These are phyloP conservation scores for Lathyrus sativus DNA, from an alignment of 306 rosid genomes.

Conservation along the genomic window DNA sequence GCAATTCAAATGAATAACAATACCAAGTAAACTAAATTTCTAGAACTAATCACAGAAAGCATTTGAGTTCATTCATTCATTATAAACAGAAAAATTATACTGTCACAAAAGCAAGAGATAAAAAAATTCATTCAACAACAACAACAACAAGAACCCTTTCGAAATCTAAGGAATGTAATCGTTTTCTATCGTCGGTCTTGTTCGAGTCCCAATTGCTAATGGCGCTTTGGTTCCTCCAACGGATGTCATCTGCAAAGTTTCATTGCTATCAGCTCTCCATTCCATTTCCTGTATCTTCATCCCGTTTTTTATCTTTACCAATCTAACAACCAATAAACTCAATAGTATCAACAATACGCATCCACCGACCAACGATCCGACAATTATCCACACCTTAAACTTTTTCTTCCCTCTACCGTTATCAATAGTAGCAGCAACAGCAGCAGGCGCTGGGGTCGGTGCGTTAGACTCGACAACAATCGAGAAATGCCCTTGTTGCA, in stretches of 20 bases:
- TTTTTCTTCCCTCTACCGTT: constrained; percentile 16
- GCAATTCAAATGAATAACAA: constrained; percentile 25
- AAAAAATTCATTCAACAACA: constrained; percentile 15
- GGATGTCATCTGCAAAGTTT: constrained; percentile 46
- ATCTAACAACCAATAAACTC: constrained; percentile 38
- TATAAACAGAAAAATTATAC: constrained; percentile 36
- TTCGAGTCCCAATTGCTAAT: constrained; percentile 56
- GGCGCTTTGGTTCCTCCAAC: constrained; percentile 62
- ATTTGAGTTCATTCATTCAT: constrained; percentile 37
- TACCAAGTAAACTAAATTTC: constrained; percentile 32
- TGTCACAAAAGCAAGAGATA: constrained; percentile 2
- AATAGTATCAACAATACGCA: constrained; percentile 34
- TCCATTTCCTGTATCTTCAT: constrained; percentile 57
- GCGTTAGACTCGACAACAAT: constrained; percentile 55
- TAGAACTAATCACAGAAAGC: background rate
- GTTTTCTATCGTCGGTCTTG: constrained; percentile 58
- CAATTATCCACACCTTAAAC: constrained; percentile 47
- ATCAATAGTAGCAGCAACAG: constrained; percentile 27
- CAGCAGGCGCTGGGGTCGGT: constrained; percentile 51
- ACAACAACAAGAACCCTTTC: constrained; percentile 4
- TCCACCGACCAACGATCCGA: constrained; percentile 46
- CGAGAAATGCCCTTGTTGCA: constrained; percentile 63
- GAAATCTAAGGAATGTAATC: constrained; percentile 57
- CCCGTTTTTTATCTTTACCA: constrained; percentile 26
- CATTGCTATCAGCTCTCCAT: constrained; percentile 46